These are phyloP conservation scores for Hirsutella thompsonii DNA, from an alignment of 2,329 filamentous ascomycete species.

Conservation along the genomic window DNA sequence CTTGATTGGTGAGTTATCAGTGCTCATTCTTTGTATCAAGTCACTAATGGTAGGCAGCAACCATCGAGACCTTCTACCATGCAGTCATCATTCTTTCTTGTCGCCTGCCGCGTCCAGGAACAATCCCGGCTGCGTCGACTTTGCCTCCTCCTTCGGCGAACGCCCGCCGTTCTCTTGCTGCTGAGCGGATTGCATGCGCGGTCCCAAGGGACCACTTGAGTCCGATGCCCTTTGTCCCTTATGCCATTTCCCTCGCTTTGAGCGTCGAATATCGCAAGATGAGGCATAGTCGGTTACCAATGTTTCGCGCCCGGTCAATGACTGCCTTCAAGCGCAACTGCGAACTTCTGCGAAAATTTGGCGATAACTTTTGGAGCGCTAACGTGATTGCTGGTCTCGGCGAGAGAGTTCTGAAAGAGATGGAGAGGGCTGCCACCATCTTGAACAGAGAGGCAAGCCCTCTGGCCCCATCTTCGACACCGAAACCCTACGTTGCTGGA, in stretches of 20 bases:
- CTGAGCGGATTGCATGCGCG: constrained; percentile 43
- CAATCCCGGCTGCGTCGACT: constrained; percentile 24
- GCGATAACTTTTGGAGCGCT: constrained; percentile 45
- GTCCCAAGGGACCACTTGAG: constrained; percentile 37
- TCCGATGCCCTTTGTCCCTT: constrained; percentile 46
- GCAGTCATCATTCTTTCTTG: constrained; percentile 51
- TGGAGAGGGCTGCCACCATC: constrained; percentile 38
- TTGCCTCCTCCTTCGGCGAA: constrained; percentile 36
- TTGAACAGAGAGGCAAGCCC: constrained; percentile 24
- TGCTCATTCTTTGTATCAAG: no score
- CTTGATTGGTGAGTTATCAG: constrained; percentile 33
- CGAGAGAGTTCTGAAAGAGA: constrained; percentile 40
- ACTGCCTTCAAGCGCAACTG: constrained; percentile 41
- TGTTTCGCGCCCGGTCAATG: constrained; percentile 44
- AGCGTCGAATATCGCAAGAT: constrained; percentile 52
- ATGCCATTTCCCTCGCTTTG: constrained; percentile 46
- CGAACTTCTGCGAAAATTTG: constrained; percentile 35
- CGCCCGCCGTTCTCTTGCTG: constrained; percentile 42
- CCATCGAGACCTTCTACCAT: constrained; percentile 51
- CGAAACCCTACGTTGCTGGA: constrained; percentile 6
- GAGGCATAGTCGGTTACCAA: constrained; percentile 44
- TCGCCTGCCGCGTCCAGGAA: constrained; percentile 32
- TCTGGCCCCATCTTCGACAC: constrained; percentile 8
- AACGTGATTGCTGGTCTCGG: constrained; percentile 41
- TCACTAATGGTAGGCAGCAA: constrained; percentile 24